Evolutionary conservation across 2,329 filamentous ascomycete genomes (phyloP).

Genomic region (Ophiostoma pallidulum): DNA sequence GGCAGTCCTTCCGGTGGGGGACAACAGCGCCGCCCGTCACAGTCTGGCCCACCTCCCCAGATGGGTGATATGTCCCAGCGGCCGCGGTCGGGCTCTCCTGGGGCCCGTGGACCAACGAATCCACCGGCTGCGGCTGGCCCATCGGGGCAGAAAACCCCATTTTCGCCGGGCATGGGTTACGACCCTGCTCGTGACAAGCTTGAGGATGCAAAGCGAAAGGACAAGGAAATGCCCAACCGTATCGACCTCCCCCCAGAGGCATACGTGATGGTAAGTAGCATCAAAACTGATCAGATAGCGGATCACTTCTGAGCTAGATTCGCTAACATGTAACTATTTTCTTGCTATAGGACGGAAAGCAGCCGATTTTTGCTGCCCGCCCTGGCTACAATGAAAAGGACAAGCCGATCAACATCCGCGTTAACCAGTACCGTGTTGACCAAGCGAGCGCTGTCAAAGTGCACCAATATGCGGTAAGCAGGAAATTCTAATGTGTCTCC

Average conservation of each 20-base stretch:
- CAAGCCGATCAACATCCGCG: conserved; percentile 46
- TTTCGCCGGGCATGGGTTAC: conserved; percentile 26
- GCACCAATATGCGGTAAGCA: conserved; percentile 76
- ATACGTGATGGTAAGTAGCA: conserved; percentile 32
- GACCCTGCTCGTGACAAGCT: conserved; percentile 32
- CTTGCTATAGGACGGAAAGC: conserved; percentile 17
- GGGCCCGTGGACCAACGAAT: neutral
- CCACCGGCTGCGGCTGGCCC: neutral
- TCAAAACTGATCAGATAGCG: neutral
- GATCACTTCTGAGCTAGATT: neutral
- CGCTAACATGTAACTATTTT: conserved; percentile 13
- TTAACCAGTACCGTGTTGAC: conserved; percentile 27
- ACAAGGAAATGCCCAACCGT: conserved; percentile 30
- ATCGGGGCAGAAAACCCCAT: conserved; percentile 5
- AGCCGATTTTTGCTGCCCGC: conserved; percentile 32
- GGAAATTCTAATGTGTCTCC: neutral
- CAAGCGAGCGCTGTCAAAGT: conserved; percentile 33
- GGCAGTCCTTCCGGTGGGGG: conserved; percentile 6
- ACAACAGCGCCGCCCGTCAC: neutral
- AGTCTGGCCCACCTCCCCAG: conserved; percentile 1
- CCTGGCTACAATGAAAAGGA: conserved; percentile 51
- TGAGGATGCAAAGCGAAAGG: conserved; percentile 11
- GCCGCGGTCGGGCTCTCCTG: neutral
- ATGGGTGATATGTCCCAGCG: neutral
- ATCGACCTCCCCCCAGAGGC: conserved; percentile 52